Evolutionary conservation across 345 rosid species (phyloP).

Genomic region (Eucalyptus paniculata): DNA sequence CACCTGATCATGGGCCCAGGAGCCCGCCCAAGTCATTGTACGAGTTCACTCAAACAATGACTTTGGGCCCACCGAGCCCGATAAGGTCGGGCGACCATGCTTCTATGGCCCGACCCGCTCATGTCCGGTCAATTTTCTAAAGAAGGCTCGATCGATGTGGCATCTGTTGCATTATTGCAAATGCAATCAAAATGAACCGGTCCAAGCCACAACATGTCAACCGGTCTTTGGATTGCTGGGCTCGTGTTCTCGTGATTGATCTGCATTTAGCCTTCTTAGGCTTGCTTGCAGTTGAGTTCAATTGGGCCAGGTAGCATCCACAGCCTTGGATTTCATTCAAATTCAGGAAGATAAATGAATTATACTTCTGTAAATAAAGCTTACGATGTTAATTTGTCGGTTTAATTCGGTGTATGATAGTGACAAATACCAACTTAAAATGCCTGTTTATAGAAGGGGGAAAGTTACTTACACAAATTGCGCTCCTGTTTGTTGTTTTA

Average conservation of each 20-base stretch:
- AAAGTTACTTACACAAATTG: neutral
- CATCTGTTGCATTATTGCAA: neutral
- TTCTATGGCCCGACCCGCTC: neutral
- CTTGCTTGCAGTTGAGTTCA: neutral
- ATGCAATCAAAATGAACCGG: neutral
- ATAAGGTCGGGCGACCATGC: neutral
- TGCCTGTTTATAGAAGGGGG: neutral
- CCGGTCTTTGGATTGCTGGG: neutral
- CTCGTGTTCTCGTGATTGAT: neutral
- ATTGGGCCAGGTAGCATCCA: neutral
- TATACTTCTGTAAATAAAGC: neutral
- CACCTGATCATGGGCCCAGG: neutral
- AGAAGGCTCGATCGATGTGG: neutral
- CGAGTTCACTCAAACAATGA: neutral
- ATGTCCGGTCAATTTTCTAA: neutral
- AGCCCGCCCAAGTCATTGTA: neutral
- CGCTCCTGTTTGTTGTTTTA: neutral
- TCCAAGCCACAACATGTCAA: neutral
- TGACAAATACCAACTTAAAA: neutral
- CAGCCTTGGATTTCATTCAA: neutral
- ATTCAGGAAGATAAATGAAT: neutral
- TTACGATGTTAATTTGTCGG: neutral
- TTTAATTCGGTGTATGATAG: neutral
- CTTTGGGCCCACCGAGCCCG: neutral
- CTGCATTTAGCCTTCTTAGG: neutral